Evolutionary conservation across 306 rosid genomes (phyloP).

Genomic region (Inga leiocalycina): DNA sequence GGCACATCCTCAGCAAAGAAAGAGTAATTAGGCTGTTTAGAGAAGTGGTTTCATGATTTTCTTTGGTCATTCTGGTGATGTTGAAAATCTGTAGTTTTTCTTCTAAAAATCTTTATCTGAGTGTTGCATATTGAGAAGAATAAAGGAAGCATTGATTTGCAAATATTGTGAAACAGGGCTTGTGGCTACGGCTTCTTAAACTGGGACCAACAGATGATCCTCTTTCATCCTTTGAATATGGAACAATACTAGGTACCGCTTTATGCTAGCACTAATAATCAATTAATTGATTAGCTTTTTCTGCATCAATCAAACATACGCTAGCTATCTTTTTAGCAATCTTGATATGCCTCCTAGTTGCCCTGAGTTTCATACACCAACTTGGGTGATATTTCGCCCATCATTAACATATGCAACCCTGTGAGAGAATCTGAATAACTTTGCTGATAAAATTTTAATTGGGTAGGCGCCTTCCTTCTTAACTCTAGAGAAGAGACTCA

Average conservation of each 20-base stretch:
- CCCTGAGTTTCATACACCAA: slow-evolving; percentile 17
- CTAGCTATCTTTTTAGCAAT: slow-evolving; percentile 35
- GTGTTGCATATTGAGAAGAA: neutral
- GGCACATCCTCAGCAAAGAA: no score
- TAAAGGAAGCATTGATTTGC: neutral
- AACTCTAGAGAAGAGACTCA: neutral
- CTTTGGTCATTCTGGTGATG: neutral
- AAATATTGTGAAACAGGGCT: slow-evolving; percentile 56
- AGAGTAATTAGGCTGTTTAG: neutral
- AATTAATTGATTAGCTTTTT: slow-evolving; percentile 9
- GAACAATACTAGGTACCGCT: slow-evolving; percentile 89
- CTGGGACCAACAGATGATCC: slow-evolving; percentile 97
- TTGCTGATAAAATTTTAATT: no score
- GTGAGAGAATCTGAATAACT: no score
- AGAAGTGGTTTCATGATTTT: neutral
- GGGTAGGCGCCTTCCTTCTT: slow-evolving; percentile 21
- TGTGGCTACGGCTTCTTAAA: slow-evolving; percentile 96
- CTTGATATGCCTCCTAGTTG: slow-evolving; percentile 31
- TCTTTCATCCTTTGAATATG: slow-evolving; percentile 97
- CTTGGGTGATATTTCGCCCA: slow-evolving; percentile 13
- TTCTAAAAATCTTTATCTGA: neutral
- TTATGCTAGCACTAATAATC: slow-evolving; percentile 5
- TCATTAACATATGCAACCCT: slow-evolving; percentile 24
- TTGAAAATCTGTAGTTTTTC: neutral
- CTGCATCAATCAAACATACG: slow-evolving; percentile 32